Base-by-base conservation (phyloP, 2,329 filamentous ascomycete genomes). In the Metarhizium album region DNA sequence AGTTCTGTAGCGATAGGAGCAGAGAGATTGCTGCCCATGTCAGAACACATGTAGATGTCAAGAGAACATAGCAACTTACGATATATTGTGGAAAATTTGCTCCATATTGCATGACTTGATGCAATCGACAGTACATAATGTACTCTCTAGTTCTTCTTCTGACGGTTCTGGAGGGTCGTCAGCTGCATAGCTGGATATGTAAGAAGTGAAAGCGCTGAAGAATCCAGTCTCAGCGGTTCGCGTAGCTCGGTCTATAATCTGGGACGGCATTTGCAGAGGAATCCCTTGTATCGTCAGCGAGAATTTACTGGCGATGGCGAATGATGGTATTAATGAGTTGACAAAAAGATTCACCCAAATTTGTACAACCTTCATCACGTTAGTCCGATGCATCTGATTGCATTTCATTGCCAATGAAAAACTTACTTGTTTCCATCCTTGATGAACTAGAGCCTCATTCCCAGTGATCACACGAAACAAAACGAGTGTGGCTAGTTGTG, bases 81-180 rank as follows among this genome's bases (percentile, higher is more conserved):
- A 78, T 55, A 97, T 84, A 61, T 95, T 95, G 13, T 80, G 76
- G 58, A 97, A 83, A 3, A 97, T 82, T 55, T 86, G 82, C 52
- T 84, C 82, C 62, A 97, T 85, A 50, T 86, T 83, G 65, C 93
- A 98, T 43, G 89, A 86, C 58, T 87, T 91, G 42, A 98, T 83
- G 61, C 91, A 98, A 64, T 97, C 93, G 2, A 96, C 87, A 1
- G 93, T 91, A 64, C 87, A 93, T 9, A 98, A 74, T 0, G 93
- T 97, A 63, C 93, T 95, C 62, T 98, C 93, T 29, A 98, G 76
- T 65, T 98, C 93, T 64, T 97, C 91, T 57, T 97, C 90, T 1
- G 93, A 97, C 2, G 93, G 93, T 69, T 98, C 93, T 0, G 93
- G 93, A 13, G 93, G 93, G 62, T 98, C 93, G 66, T 97, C 93